Percentiles rank a stretch among this genome's conserved stretches.
These are phyloP conservation scores for Cicer bijugum DNA, from an alignment of 306 rosid genomes.

Conservation along the genomic window DNA sequence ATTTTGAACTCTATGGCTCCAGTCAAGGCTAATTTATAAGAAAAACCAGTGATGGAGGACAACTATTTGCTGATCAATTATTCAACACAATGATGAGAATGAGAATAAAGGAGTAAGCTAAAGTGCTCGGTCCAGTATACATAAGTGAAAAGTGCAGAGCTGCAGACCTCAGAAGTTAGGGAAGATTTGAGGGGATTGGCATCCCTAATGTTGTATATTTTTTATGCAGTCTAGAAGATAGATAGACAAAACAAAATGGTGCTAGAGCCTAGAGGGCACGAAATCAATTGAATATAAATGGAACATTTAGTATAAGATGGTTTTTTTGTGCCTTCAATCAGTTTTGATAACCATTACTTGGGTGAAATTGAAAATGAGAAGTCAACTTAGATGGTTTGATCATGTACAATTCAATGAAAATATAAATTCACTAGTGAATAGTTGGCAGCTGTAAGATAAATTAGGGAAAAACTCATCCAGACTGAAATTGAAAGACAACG, in stretches of 20 bases:
- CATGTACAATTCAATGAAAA: conserved; percentile 9
- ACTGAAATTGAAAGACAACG: neutral
- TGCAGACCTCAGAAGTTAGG: neutral
- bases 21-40: neutral
- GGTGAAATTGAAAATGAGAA: neutral
- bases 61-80: conserved; percentile 32
- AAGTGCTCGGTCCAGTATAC: neutral
- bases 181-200: neutral
- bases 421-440: conserved; percentile 8
- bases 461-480: neutral
- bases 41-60: conserved; percentile 15
- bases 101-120: conserved; percentile 11
- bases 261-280: conserved; percentile 14
- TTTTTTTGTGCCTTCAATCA: conserved; percentile 13
- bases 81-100: conserved; percentile 14
- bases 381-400: conserved; percentile 22
- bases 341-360: neutral
- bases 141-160: neutral
- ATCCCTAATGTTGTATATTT: neutral
- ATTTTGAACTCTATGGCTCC: conserved; percentile 24
- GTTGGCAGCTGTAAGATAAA: conserved; percentile 13
- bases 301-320: neutral
- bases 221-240: conserved; percentile 5
- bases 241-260: conserved; percentile 24
- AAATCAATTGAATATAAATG: conserved; percentile 8